A percentile compares a stretch with the other conserved stretches of the same genome.
phyloP scores from a whole-genome alignment of 257 asterid genomes.

The Leptodermis oblonga region DNA sequence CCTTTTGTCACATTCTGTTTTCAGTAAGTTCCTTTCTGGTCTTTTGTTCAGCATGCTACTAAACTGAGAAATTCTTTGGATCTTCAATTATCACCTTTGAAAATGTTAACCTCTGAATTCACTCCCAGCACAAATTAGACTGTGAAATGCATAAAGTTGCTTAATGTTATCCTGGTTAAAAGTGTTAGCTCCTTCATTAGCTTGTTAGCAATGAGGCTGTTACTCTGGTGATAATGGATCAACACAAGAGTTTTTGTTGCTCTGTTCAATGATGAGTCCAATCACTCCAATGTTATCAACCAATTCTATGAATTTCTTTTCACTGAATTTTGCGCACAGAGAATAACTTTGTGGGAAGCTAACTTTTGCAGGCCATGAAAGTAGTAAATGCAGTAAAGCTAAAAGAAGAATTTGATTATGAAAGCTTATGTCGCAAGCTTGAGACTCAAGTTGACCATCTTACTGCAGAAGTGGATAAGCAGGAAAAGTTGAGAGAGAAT shows the following conservation, averaged over 20 bases:
- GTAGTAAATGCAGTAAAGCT: slow-evolving; percentile 66
- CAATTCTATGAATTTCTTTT: not conserved
- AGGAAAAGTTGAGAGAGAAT: slow-evolving; percentile 55
- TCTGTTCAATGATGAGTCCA: not conserved
- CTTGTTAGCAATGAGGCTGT: not conserved
- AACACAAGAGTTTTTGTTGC: not conserved
- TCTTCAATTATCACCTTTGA: not conserved
- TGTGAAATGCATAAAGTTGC: not conserved
- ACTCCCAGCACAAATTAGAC: not conserved
- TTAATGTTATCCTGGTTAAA: not conserved
- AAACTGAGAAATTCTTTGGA: not conserved
- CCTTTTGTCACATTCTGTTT: not conserved
- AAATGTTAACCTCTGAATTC: not conserved
- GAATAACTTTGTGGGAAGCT: slow-evolving; percentile 9
- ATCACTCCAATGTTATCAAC: not conserved
- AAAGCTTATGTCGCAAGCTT: slow-evolving; percentile 77
- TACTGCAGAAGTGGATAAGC: slow-evolving; percentile 67
- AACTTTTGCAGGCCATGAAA: slow-evolving; percentile 82
- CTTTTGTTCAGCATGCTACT: not conserved
- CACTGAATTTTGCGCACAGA: not conserved
- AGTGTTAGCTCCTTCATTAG: not conserved
- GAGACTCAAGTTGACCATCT: slow-evolving; percentile 79
- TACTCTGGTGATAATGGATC: not conserved
- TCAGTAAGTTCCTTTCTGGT: not conserved
- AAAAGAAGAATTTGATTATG: slow-evolving; percentile 92